Conservation (phyloP, 116 monocot species). For the Posidonia oceanica region DNA sequence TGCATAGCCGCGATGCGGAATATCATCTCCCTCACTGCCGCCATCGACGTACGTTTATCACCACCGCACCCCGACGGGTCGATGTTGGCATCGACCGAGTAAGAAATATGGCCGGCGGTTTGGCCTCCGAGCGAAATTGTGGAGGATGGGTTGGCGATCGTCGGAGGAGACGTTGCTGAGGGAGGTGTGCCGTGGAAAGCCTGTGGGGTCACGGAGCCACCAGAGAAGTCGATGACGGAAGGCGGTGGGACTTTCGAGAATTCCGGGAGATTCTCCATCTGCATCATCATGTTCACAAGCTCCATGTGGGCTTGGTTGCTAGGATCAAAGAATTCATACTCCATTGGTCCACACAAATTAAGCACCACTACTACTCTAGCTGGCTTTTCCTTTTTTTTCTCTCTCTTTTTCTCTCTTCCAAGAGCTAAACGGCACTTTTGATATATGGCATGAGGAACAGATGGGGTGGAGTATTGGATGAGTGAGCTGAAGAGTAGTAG, state of each 20-base stretch:
- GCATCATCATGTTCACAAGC: slow-evolving; percentile 24
- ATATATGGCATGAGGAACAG: too few species aligned
- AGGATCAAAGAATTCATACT: slow-evolving; percentile 5
- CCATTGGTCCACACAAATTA: neutral
- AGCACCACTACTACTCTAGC: too few species aligned
- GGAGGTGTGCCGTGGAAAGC: neutral
- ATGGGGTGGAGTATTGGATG: too few species aligned
- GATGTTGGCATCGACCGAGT: neutral
- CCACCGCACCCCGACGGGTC: neutral
- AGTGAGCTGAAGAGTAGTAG: too few species aligned
- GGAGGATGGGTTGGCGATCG: neutral
- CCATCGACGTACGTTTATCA: slow-evolving; percentile 5
- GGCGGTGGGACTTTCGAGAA: slow-evolving; percentile 3
- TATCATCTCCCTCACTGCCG: slow-evolving; percentile 75
- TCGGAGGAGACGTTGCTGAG: neutral
- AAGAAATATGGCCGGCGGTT: neutral
- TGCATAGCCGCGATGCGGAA: slow-evolving; percentile 84
- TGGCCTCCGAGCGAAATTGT: neutral
- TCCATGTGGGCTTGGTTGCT: slow-evolving; percentile 23
- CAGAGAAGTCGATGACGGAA: slow-evolving; percentile 2
- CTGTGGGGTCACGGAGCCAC: neutral
- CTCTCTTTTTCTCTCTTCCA: too few species aligned
- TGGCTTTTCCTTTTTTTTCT: too few species aligned
- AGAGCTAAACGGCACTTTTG: too few species aligned
- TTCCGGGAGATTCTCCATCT: slow-evolving; percentile 24